These are phyloP conservation scores for Boletus pseudopeckii DNA, from an alignment of 768 basidiomycete genomes.

Conservation along the genomic window DNA sequence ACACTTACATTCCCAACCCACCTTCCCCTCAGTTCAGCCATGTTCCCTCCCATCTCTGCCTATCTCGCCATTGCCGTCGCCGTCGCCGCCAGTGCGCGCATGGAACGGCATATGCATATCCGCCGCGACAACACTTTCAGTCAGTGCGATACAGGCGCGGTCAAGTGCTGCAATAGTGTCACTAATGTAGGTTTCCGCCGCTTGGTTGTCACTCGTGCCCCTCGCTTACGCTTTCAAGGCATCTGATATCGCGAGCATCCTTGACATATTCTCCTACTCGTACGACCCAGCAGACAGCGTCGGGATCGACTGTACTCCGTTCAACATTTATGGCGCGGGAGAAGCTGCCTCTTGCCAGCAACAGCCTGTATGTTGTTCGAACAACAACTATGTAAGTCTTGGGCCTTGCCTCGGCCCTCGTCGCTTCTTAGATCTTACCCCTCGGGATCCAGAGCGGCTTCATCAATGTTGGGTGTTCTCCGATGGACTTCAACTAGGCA, in stretches of 20 bases:
- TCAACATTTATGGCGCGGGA: conserved; percentile 20
- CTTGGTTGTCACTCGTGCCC: not conserved
- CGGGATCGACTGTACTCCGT: conserved; percentile 24
- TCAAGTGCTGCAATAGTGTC: conserved; percentile 22
- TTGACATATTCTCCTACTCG: conserved; percentile 5
- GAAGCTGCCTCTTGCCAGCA: conserved; percentile 18
- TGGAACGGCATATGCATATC: conserved; percentile 15
- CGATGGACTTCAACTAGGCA: conserved; percentile 21
- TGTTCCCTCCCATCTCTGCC: conserved; percentile 22
- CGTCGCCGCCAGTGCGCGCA: conserved; percentile 21
- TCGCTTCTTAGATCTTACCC: not conserved
- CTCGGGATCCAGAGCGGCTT: conserved; percentile 10
- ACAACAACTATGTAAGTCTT: conserved; percentile 18
- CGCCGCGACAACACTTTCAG: conserved; percentile 1
- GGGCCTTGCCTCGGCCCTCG: not conserved
- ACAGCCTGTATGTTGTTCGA: conserved; percentile 27
- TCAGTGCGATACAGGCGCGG: conserved; percentile 18
- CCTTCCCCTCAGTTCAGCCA: conserved; percentile 2
- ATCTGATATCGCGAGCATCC: not conserved
- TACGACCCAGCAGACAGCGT: conserved; percentile 19
- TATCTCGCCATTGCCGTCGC: conserved; percentile 18
- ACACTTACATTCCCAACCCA: not conserved
- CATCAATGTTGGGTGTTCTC: conserved; percentile 26
- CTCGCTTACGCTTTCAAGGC: conserved; percentile 9
- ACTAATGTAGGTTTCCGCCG: conserved; percentile 15